Percentiles rank a stretch among this genome's conserved stretches.
phyloP scores from a whole-genome alignment of 1,284 basidiomycete genomes.

The Waitea zeae region DNA sequence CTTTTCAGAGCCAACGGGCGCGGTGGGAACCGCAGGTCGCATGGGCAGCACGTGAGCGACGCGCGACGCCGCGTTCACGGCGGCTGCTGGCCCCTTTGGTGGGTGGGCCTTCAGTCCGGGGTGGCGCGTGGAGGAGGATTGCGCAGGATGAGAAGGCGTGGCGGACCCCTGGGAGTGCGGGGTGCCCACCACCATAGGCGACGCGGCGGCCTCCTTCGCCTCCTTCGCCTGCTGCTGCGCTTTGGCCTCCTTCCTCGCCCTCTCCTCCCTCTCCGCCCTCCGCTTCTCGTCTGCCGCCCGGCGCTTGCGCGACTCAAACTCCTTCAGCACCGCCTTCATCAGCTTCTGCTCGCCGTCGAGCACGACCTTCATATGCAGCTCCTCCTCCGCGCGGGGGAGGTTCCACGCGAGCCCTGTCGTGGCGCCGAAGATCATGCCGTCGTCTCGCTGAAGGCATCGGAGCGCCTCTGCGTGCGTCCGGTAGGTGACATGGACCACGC shows the following conservation, averaged over 20 bases:
- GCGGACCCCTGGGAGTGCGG: no score
- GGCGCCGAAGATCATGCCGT: slow-evolving; percentile 19
- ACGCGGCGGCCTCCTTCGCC: no score
- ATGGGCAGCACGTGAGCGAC: slow-evolving; percentile 7
- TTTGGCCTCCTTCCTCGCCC: slow-evolving; percentile 10
- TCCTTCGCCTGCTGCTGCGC: no score
- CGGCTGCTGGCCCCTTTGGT: no score
- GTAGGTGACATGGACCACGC: slow-evolving; percentile 69
- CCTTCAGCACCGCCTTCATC: slow-evolving; percentile 39
- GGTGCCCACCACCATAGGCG: no score
- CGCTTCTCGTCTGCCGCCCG: slow-evolving; percentile 30
- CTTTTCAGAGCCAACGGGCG: background rate
- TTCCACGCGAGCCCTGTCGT: slow-evolving; percentile 20
- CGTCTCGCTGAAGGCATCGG: slow-evolving; percentile 41
- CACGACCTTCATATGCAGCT: slow-evolving; percentile 40
- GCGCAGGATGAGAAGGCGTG: no score
- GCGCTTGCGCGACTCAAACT: slow-evolving; percentile 36
- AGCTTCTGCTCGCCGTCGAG: slow-evolving; percentile 44
- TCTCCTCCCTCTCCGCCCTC: slow-evolving; percentile 18
- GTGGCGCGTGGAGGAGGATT: no score
- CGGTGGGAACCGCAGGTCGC: background rate
- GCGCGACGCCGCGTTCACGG: slow-evolving; percentile 1
- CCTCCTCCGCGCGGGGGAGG: no score
- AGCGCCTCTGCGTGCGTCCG: slow-evolving; percentile 39
- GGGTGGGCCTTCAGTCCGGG: no score